These are phyloP conservation scores for Pyricularia grisea DNA, from an alignment of 2,329 filamentous ascomycete species.

Conservation along the genomic window DNA sequence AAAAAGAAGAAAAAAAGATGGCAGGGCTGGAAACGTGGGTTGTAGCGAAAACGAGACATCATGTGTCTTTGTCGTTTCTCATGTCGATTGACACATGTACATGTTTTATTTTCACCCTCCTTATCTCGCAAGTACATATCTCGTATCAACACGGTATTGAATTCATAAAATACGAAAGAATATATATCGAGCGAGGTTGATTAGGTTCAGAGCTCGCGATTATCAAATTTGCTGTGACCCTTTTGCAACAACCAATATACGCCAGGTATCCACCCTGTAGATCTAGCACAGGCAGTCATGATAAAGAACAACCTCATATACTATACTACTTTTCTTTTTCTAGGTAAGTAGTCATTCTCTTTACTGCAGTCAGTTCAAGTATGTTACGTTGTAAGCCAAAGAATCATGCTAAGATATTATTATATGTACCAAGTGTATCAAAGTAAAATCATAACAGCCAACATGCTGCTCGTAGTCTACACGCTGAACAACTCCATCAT, in stretches of 20 bases:
- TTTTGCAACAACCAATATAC: background rate
- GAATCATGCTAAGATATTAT: background rate
- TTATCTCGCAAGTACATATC: no score
- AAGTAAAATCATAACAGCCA: background rate
- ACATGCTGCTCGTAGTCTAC: background rate
- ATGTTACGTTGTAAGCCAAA: background rate
- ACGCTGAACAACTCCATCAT: background rate
- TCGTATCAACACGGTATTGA: background rate
- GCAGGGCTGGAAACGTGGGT: background rate
- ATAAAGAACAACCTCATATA: background rate
- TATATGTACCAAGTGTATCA: background rate
- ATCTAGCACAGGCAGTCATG: background rate
- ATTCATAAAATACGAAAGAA: background rate
- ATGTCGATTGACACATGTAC: no score
- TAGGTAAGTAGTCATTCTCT: background rate
- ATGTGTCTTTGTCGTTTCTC: no score
- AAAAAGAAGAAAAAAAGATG: background rate
- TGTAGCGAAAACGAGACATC: no score
- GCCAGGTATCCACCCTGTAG: background rate
- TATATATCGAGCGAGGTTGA: background rate
- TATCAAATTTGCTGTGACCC: background rate
- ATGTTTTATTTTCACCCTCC: no score
- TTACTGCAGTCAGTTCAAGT: background rate
- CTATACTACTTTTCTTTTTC: background rate
- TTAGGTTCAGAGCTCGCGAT: background rate